Evolutionary conservation across 2,329 filamentous ascomycete genomes (phyloP).

Genomic region (Aureobasidium melanogenum): DNA sequence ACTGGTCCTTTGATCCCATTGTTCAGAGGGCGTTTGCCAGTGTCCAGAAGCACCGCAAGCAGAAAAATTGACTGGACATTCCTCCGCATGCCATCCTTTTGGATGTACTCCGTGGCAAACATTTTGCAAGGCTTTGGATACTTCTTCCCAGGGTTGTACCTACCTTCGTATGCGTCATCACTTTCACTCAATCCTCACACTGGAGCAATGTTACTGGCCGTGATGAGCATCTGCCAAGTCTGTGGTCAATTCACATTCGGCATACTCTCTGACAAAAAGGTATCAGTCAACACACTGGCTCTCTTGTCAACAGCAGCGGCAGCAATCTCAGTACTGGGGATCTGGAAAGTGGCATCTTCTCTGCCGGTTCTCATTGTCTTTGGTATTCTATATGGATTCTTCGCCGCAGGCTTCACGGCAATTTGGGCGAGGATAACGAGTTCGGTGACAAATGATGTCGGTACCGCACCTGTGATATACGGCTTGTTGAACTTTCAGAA

Average conservation of each 20-base stretch:
- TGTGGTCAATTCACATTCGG: conserved; percentile 30
- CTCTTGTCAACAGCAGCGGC: background rate
- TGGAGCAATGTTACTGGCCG: conserved; percentile 26
- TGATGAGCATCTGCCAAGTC: conserved; percentile 29
- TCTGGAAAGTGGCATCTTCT: background rate
- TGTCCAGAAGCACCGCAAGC: conserved; percentile 3
- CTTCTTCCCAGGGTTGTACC: conserved; percentile 32
- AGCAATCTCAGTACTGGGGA: background rate
- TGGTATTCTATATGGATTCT: conserved; percentile 35
- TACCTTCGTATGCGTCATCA: conserved; percentile 27
- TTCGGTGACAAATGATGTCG: conserved; percentile 16
- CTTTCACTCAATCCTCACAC: conserved; percentile 20
- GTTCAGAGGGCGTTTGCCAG: conserved; percentile 27
- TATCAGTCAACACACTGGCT: conserved; percentile 23
- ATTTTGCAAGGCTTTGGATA: conserved; percentile 30
- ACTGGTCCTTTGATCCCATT: conserved; percentile 27
- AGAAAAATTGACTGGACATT: conserved; percentile 16
- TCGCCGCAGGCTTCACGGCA: conserved; percentile 34
- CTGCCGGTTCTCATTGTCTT: conserved; percentile 34
- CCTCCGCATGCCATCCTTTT: conserved; percentile 23
- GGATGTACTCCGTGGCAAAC: conserved; percentile 27
- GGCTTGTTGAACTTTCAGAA: conserved; percentile 20
- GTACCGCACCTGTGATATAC: conserved; percentile 18
- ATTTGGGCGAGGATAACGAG: conserved; percentile 21
- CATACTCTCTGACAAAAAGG: conserved; percentile 29